Base-by-base conservation (phyloP, 768 basidiomycete genomes). In the Leccinum barrowsii region DNA sequence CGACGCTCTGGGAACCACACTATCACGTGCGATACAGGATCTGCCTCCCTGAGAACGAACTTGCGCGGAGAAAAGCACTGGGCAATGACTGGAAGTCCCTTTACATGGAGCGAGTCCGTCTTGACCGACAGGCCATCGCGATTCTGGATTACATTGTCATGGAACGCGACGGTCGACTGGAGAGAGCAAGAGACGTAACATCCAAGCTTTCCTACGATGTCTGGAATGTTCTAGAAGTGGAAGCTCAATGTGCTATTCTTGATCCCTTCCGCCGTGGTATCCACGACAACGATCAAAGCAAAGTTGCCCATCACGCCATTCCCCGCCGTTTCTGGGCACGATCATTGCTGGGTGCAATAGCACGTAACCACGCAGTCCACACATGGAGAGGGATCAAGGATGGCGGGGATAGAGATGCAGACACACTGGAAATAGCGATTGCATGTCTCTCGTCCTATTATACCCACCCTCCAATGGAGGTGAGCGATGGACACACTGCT, bases 371-470 rank as follows among this genome's bases (percentile, higher is more conserved):
- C 58, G 79, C 81, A 1, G 64, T 83, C 26, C 56, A 61, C 15
- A 65, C 70, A 35, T 83, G 82, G 81, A 63, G 64, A 21, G 52
- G 51, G 19, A 59, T 65, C 24, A 60, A 47, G 37, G 55, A 57
- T 42, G 24, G 53, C 7, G 62, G 60, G 21, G 55, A 51, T 10
- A 12, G 56, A 15, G 37, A 65, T 59, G 44, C 34, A 10, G 53
- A 64, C 17, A 71, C 74, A 2, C 76, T 84, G 53, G 83, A 81
- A 59, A 70, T 73, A 22, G 77, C 79, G 15, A 74, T 85, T 46
- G 74, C 76, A n/a, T 76, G 75, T 7, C 63, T 85, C 21, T 85
- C 85, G 4, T 77, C 78, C 8, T 84, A 84, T 65, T 81, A 79
- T 63, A 80, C 79, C 42, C 70, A 70, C 28, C 74, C 79, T 3